Conservation (phyloP, 345 rosid genomes). For the Lepidium sativum region DNA sequence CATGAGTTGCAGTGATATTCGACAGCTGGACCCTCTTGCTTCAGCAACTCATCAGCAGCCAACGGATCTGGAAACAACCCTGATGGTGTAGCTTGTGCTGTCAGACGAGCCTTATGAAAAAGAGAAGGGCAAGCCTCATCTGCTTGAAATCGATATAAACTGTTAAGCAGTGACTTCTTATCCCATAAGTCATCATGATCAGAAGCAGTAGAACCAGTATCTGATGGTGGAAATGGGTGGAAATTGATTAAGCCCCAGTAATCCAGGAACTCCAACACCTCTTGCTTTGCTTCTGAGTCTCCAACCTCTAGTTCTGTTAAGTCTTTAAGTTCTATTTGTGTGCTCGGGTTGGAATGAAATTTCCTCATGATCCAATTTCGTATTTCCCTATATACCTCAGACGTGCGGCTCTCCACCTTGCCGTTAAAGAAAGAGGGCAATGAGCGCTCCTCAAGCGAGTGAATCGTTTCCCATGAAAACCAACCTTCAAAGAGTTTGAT, state of each 20-base stretch:
- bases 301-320: slow-evolving; percentile 71
- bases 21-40: slow-evolving; percentile 78
- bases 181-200: slow-evolving; percentile 30
- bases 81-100: slow-evolving; percentile 46
- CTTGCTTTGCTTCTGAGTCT: slow-evolving; percentile 70
- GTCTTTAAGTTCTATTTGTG: slow-evolving; percentile 58
- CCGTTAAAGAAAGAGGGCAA: slow-evolving; percentile 83
- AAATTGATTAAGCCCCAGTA: slow-evolving; percentile 98
- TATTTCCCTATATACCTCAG: slow-evolving; percentile 63
- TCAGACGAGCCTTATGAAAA: slow-evolving; percentile 39
- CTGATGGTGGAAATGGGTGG: slow-evolving; percentile 66
- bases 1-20: slow-evolving; percentile 99
- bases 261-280: slow-evolving; percentile 91
- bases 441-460: slow-evolving; percentile 72
- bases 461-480: slow-evolving; percentile 90
- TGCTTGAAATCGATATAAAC: slow-evolving; percentile 65
- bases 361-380: slow-evolving; percentile 79
- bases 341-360: slow-evolving; percentile 66
- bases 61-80: slow-evolving; percentile 69
- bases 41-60: slow-evolving; percentile 61
- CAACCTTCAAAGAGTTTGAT: slow-evolving; percentile 50
- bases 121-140: slow-evolving; percentile 41
- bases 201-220: slow-evolving; percentile 28
- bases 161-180: slow-evolving; percentile 50
- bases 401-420: slow-evolving; percentile 52